A percentile compares a stretch with the other conserved stretches of the same genome.
Evolutionary conservation across 306 rosid genomes (phyloP).

Genomic region (Sphenostylis stenocarpa): DNA sequence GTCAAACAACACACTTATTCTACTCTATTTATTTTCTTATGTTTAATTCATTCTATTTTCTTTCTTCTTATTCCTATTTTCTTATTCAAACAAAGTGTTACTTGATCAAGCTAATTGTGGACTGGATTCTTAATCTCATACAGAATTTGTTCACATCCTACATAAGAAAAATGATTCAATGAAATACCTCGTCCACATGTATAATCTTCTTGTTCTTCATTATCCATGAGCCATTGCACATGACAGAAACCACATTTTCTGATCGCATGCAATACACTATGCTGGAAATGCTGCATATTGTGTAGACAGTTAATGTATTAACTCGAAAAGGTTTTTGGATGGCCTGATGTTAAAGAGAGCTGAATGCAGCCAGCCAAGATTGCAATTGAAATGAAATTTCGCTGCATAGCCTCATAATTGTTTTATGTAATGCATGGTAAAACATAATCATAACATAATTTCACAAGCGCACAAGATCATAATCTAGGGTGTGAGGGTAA

Average conservation of each 20-base stretch:
- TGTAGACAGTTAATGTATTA: slow-evolving; percentile 26
- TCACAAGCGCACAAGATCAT: not conserved
- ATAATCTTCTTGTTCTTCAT: slow-evolving; percentile 80
- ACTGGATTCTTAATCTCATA: not conserved
- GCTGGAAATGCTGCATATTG: slow-evolving; percentile 71
- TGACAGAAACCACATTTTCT: slow-evolving; percentile 72
- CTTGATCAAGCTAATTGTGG: not conserved
- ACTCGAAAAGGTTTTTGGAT: slow-evolving; percentile 12
- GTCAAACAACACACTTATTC: not conserved
- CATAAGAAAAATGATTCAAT: slow-evolving; percentile 10
- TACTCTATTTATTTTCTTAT: not conserved
- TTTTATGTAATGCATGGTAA: slow-evolving; percentile 13
- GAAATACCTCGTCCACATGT: slow-evolving; percentile 66
- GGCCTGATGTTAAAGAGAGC: slow-evolving; percentile 1
- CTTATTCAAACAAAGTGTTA: not conserved
- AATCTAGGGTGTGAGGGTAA: not conserved
- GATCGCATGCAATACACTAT: slow-evolving; percentile 82
- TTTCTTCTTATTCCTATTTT: not conserved
- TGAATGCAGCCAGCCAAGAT: not conserved
- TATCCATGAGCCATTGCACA: slow-evolving; percentile 90
- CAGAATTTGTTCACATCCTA: not conserved
- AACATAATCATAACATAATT: not conserved
- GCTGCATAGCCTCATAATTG: not conserved
- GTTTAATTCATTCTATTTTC: not conserved
- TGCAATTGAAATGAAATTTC: not conserved